Base-by-base conservation (phyloP, 352 stramenopile genomes). In the Phytophthora tubulina region DNA sequence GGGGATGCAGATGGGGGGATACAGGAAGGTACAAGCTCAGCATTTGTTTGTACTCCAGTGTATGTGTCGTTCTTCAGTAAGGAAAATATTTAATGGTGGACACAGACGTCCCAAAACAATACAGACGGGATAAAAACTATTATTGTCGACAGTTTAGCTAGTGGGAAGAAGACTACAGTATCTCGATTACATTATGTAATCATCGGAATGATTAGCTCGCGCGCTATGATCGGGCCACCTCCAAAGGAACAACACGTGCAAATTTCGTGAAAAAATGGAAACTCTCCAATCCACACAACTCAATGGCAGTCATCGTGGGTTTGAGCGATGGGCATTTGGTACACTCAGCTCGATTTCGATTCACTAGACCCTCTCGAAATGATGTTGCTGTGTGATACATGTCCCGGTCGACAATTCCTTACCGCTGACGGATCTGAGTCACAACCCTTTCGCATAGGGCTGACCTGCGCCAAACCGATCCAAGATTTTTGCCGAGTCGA, bases 361-460 rank as follows among this genome's bases (percentile, higher is more conserved):
- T 27, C 21, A 27, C 21, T 27, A 27, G 21, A 27, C 21, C 21
- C 21, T 27, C 21, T 27, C 21, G 21, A 27, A 27, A 27, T 27
- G 21, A 27, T 27, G 21, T 27, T 27, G 21, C 21, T 27, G 21
- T 27, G 21, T 1, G 21, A 27, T 2, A 27, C 21, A 27, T 27
- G 21, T 27, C 21, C 21, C 21, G 21, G 21, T 27, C 21, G 21
- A 27, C 21, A 27, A 27, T 27, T 27, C 21, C 21, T 27, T 27
- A 27, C 21, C 21, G 21, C 21, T 27, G 21, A 27, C 21, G 54
- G 54, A 14, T 52, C 17, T 10, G 11, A 51, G 30, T n/a, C 39
- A 15, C 14, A 39, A 7, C 54, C 54, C 5, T 62, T 62, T 39
- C 54, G 54, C 3, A 30, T 52, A 5, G 54, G 54, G 4, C 31